Evolutionary conservation across 176 grass and related monocot species (phyloP).

Genomic region (Alopecurus myosuroides): DNA sequence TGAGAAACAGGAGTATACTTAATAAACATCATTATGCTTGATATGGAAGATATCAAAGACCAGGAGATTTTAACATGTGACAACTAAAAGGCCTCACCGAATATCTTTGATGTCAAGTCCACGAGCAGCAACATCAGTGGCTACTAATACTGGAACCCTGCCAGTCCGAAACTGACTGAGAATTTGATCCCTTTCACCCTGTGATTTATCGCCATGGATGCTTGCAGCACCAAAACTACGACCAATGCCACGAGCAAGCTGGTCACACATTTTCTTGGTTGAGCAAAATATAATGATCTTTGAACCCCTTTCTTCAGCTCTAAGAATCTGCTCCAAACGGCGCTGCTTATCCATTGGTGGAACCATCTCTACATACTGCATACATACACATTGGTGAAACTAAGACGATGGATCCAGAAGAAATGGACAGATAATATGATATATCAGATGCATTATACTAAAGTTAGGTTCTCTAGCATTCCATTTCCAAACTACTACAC

Average conservation of each 20-base stretch:
- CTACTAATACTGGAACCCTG: slow-evolving; percentile 79
- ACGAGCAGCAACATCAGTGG: slow-evolving; percentile 95
- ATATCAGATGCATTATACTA: not conserved
- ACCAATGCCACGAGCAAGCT: slow-evolving; percentile 70
- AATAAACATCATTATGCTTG: not conserved
- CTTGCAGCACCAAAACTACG: slow-evolving; percentile 79
- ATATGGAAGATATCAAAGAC: not conserved
- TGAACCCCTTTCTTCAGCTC: slow-evolving; percentile 86
- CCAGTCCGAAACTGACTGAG: slow-evolving; percentile 88
- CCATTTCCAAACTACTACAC: not conserved
- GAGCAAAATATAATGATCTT: slow-evolving; percentile 96
- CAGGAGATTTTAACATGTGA: slow-evolving; percentile 14
- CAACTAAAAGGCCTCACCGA: slow-evolving; percentile 41
- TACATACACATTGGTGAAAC: not conserved
- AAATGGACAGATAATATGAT: not conserved
- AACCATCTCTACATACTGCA: slow-evolving; percentile 91
- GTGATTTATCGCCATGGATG: slow-evolving; percentile 93
- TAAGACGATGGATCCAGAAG: slow-evolving; percentile 15
- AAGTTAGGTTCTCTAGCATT: slow-evolving; percentile 10
- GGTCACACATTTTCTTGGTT: slow-evolving; percentile 91
- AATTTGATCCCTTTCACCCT: slow-evolving; percentile 83
- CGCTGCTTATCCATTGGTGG: slow-evolving; percentile 72
- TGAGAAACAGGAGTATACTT: slow-evolving; percentile 16
- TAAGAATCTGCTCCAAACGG: slow-evolving; percentile 94
- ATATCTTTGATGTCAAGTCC: slow-evolving; percentile 99